Conservation (phyloP, 106 monocot species). For the Alisma plantagoaquatica region DNA sequence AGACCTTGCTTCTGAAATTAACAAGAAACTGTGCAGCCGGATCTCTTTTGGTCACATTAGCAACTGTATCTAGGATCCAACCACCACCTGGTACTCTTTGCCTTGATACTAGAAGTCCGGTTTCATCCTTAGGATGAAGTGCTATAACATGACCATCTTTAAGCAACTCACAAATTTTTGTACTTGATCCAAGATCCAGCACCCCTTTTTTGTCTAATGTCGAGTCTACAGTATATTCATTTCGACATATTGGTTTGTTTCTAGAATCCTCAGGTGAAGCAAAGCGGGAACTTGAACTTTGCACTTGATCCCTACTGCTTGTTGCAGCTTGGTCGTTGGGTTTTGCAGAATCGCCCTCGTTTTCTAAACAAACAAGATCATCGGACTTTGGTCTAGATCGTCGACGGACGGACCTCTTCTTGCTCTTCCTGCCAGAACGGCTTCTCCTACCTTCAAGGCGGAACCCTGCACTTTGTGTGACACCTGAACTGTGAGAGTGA, state of each 20-base stretch:
- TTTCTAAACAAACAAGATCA: conserved; percentile 51
- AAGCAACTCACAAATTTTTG: conserved; percentile 36
- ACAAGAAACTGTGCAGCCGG: conserved; percentile 85
- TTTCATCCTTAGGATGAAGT: conserved; percentile 43
- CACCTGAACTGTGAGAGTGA: conserved; percentile 39
- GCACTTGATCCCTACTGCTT: conserved; percentile 56
- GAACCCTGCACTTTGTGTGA: conserved; percentile 35
- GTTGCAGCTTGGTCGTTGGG: conserved; percentile 55
- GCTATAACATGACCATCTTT: conserved; percentile 79
- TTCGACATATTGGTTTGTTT: conserved; percentile 40
- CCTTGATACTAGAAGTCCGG: conserved; percentile 62
- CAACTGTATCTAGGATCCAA: conserved; percentile 64
- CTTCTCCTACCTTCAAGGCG: conserved; percentile 54
- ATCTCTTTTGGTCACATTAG: conserved; percentile 86
- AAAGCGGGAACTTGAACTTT: conserved; percentile 78
- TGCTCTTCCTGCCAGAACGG: conserved; percentile 83
- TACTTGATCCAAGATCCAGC: conserved; percentile 4
- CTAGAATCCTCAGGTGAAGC: conserved; percentile 83
- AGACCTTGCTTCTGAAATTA: conserved; percentile 73
- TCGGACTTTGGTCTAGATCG: conserved; percentile 54
- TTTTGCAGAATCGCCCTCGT: conserved; percentile 40
- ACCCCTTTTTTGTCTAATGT: conserved; percentile 28
- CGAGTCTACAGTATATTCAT: conserved; percentile 51
- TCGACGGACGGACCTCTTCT: conserved; percentile 79
- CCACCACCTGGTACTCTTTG: conserved; percentile 68